Evolutionary conservation across 2,329 filamentous ascomycete genomes (phyloP), one percentile per base, ranked within the genome.

Genomic region (Colletotrichum godetiae): DNA sequence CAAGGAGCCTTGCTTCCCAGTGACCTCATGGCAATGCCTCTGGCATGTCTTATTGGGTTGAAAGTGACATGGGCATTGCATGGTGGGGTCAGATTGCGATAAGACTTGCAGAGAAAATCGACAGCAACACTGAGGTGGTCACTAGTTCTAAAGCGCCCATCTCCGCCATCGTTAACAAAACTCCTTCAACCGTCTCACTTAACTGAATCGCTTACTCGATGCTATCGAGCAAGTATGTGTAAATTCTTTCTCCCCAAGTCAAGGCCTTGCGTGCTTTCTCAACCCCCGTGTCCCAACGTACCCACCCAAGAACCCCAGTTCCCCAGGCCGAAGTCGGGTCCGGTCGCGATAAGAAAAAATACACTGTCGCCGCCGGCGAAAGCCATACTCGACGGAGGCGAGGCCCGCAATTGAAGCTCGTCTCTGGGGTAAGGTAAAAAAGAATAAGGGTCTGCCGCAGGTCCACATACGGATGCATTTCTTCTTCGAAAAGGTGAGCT

Each of bases 361-460:
- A 22, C 22, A 24, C 12, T 58, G 69, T 63, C 70, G 70, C 69
- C 69, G 69, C 66, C 70, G 70, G 70, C 65, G 35, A 62, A 24
- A 29, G 68, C 68, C 65, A 60, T 58, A 49, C 55, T 58, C 27
- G 29, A 29, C 22, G n/a, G 1, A 8, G 27, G 13, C 42, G 42
- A 49, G 63, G 35, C 68, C 68, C 64, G 64, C 46, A 67, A 37
- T 67, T 37, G 64, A 63, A 63, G 69, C 53, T 64, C 56, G 35
- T 33, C 37, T 35, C 29, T 49, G 57, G 56, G 57, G 57, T 31
- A 57, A 15, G 37, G 15, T 15, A 42, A 3, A 15, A 7, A 19
- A 49, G 19, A 49, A 19, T 22, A 58, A 66, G 53, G 52, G 67
- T 33, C 31, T 53, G 35, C 12, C 55, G 27, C 12, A 57, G 27